phyloP scores from a whole-genome alignment of 1,284 basidiomycete genomes.

The Veloporphyrellus conicus region DNA sequence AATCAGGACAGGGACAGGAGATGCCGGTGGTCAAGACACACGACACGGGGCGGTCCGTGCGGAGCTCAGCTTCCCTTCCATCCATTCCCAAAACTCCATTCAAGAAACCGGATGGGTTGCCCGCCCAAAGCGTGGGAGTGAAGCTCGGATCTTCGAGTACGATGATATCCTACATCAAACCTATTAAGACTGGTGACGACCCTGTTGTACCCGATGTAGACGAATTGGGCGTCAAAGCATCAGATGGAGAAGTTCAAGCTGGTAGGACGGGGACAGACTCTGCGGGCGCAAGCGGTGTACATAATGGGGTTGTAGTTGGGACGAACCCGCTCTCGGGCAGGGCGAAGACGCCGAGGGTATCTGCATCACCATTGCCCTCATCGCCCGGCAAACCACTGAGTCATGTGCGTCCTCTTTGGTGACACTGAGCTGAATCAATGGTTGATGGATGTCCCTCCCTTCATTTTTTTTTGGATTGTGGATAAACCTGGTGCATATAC shows the following conservation, averaged over 20 bases:
- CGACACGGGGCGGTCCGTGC: slow-evolving; percentile 32
- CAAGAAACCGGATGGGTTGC: slow-evolving; percentile 21
- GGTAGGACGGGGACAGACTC: slow-evolving; percentile 9
- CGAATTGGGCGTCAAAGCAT: slow-evolving; percentile 54
- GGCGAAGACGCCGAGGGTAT: slow-evolving; percentile 24
- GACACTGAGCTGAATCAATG: slow-evolving; percentile 39
- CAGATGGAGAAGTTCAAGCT: slow-evolving; percentile 29
- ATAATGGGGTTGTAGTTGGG: slow-evolving; percentile 19
- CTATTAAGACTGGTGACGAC: slow-evolving; percentile 46
- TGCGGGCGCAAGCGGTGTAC: slow-evolving; percentile 1
- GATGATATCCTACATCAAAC: slow-evolving; percentile 50
- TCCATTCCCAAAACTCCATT: slow-evolving; percentile 28
- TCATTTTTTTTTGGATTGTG: slow-evolving; percentile 15
- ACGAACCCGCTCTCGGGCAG: slow-evolving; percentile 9
- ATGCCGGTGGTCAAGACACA: slow-evolving; percentile 21
- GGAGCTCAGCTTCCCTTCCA: slow-evolving; percentile 26
- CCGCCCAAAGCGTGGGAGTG: slow-evolving; percentile 15
- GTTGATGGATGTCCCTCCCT: slow-evolving; percentile 26
- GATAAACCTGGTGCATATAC: slow-evolving; percentile 26
- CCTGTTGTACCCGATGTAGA: slow-evolving; percentile 42
- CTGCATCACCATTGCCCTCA: slow-evolving; percentile 37
- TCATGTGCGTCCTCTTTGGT: slow-evolving; percentile 79
- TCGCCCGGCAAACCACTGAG: slow-evolving; percentile 60
- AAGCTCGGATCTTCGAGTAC: slow-evolving; percentile 48
- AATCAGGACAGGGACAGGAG: slow-evolving; percentile 23